Base-by-base conservation (phyloP, 345 rosid genomes). In the Pseudoturritis turrita region DNA sequence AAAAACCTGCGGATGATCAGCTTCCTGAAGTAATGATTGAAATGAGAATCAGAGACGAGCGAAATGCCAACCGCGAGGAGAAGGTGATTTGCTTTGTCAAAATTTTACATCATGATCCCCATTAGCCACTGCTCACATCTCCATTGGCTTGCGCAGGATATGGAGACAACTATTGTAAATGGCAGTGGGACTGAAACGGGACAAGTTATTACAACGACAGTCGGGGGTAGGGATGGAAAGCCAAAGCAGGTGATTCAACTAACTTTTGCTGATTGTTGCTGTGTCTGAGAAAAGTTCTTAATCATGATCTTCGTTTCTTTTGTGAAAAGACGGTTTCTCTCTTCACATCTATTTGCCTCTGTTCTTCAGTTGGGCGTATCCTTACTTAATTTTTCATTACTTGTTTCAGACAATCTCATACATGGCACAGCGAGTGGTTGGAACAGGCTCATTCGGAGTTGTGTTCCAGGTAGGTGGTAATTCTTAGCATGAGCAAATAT, bases 361-460 rank as follows among this genome's bases (percentile, higher is more conserved):
- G 2, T 39, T 39, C 21, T 28, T 49, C 39, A 43, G 29, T 41
- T 50, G 45, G 39, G 10, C 35, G 55, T 22, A n/a, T 75, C 46
- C 35, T 62, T 61, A 44, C 40, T 44, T 45, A n/a, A 6, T 25
- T 47, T 47, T 40, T 47, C 36, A 3, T 47, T 40, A 33, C 50
- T 61, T 79, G 74, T 79, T 74, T 65, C 89, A 95, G 99, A 83
- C 88, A 36, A 81, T 91, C 77, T 88, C 92, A 81, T 95, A 89
- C 76, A 91, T 89, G 77, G 91, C 98, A 44, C 97, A 95, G 77
- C 89, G 89, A 59, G 99, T 90, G 72, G 89, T 89, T 75, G 99
- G 99, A 77, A 91, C 96, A 3, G 99, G 99, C 62, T 95, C 97
- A 45, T 95, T 95, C 29, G 99, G 99, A 57, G 91, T 87, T 50